Percentiles rank a stretch among this genome's conserved stretches.
phyloP scores from a whole-genome alignment of 148 eudicot species.

The Rheum nobile region DNA sequence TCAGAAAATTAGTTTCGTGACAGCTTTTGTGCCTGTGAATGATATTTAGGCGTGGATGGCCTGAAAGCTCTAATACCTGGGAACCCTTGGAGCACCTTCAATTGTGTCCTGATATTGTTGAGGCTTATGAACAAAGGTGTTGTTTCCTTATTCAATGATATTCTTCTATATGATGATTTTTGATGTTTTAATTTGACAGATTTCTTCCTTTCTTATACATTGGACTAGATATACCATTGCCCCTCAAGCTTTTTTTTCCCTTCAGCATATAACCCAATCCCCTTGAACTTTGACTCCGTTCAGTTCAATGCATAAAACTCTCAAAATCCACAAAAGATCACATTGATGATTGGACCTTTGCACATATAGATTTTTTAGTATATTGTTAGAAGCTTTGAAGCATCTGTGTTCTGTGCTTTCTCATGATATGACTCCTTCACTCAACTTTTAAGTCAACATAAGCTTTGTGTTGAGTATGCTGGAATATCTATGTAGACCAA shows the following conservation, averaged over 20 bases:
- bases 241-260: not conserved
- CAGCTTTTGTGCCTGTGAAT: not conserved
- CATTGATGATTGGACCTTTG: not conserved
- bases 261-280: not conserved
- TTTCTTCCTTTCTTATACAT: not conserved
- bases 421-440: not conserved
- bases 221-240: not conserved
- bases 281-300: not conserved
- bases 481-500: not conserved
- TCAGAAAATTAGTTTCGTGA: not conserved
- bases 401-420: not conserved
- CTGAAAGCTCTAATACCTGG: conserved; percentile 92
- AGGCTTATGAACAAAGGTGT: conserved; percentile 86
- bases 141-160: conserved; percentile 1
- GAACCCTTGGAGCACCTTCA: conserved; percentile 80
- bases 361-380: not conserved
- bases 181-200: not conserved
- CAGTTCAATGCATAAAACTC: not conserved
- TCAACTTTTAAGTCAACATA: not conserved
- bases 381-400: not conserved
- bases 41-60: conserved; percentile 90
- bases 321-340: not conserved
- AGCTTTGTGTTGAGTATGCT: not conserved
- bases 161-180: not conserved
- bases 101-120: conserved; percentile 72